These are phyloP conservation scores for Coniophora puteana DNA, from an alignment of 1,284 basidiomycete genomes.

Conservation along the genomic window DNA sequence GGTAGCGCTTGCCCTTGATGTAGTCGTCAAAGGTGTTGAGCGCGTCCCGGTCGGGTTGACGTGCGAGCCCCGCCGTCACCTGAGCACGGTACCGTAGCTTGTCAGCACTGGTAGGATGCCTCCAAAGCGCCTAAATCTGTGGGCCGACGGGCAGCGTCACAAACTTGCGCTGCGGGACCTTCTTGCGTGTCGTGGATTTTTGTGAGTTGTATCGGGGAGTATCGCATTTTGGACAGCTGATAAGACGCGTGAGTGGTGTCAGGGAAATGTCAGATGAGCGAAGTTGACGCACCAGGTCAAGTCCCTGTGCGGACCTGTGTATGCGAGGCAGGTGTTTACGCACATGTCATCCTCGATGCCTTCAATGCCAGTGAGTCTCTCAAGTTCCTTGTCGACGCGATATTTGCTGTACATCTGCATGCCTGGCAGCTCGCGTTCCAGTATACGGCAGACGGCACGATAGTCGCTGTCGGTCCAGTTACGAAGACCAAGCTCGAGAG, in stretches of 20 bases:
- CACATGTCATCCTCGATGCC: slow-evolving; percentile 6
- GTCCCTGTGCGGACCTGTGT: slow-evolving; percentile 3
- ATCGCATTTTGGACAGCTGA: too few relatives aligned
- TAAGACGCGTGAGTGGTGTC: too few relatives aligned
- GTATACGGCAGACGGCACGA: too few relatives aligned
- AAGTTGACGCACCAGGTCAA: background rate
- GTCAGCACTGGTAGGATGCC: too few relatives aligned
- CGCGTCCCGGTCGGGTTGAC: background rate
- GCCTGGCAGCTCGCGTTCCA: too few relatives aligned
- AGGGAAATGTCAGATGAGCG: too few relatives aligned
- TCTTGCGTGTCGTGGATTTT: too few relatives aligned
- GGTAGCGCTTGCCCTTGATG: background rate
- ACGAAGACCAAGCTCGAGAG: too few relatives aligned
- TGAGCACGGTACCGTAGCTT: too few relatives aligned
- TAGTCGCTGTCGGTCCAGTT: too few relatives aligned
- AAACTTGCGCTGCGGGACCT: slow-evolving; percentile 1
- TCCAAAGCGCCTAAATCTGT: background rate
- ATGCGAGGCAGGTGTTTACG: slow-evolving; percentile 9
- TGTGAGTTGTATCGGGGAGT: too few relatives aligned
- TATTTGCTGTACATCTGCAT: too few relatives aligned
- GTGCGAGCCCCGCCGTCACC: background rate
- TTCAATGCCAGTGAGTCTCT: background rate
- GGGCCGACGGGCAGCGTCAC: slow-evolving; percentile 1
- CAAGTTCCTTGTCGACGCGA: background rate
- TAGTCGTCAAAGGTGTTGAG: background rate